Percentiles rank a stretch among this genome's conserved stretches.
phyloP scores from a whole-genome alignment of 495 filamentous ascomycete genomes.

The Xylaria intraflava region DNA sequence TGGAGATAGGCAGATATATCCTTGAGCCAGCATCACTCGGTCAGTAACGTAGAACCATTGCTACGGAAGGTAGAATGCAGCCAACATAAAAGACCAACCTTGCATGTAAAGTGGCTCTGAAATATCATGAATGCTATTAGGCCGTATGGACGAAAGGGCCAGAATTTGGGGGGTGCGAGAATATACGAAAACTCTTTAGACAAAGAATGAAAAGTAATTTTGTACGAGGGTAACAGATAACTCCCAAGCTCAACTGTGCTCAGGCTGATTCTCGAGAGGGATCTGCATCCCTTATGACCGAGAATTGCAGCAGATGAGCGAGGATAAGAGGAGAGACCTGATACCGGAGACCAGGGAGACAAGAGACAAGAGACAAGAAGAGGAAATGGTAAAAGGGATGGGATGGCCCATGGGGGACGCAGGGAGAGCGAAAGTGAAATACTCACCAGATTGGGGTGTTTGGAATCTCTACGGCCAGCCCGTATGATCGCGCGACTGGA shows the following conservation, averaged over 20 bases:
- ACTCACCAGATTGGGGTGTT: background rate
- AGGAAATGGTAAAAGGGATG: background rate
- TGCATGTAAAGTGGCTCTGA: conserved; percentile 2
- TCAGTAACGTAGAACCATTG: background rate
- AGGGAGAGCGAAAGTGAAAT: conserved; percentile 6
- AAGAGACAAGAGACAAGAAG: background rate
- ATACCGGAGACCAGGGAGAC: too few relatives aligned
- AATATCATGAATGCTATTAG: conserved; percentile 1
- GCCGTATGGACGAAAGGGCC: background rate
- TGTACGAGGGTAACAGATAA: conserved; percentile 3
- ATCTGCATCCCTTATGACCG: background rate
- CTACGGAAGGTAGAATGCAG: background rate
- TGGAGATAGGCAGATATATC: background rate
- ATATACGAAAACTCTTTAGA: conserved; percentile 2
- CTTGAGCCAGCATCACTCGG: conserved; percentile 1
- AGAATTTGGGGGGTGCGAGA: background rate
- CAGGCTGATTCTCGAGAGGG: background rate
- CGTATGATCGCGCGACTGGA: background rate
- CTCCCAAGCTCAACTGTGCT: background rate
- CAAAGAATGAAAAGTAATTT: conserved; percentile 6
- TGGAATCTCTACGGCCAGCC: background rate
- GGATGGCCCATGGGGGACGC: background rate
- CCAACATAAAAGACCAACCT: conserved; percentile 5
- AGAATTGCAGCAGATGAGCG: background rate
- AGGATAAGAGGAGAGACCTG: background rate